Evolutionary conservation across 257 asterid species (phyloP).

Genomic region (Petunia secreta): DNA sequence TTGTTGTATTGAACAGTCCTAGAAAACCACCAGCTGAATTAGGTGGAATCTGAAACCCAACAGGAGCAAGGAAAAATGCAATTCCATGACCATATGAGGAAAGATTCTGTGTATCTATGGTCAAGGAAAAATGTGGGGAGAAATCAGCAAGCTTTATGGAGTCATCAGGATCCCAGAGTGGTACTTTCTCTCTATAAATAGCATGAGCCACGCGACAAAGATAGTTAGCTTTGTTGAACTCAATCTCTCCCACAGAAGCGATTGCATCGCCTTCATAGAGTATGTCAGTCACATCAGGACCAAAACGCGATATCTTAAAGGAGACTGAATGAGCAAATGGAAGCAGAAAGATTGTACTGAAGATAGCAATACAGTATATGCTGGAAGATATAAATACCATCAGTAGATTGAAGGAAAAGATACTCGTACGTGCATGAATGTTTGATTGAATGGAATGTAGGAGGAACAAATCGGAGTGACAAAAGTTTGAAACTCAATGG

Average conservation of each 20-base stretch:
- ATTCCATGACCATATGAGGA: slow-evolving; percentile 38
- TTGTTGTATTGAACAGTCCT: slow-evolving; percentile 40
- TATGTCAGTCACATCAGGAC: slow-evolving; percentile 29
- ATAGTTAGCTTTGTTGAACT: slow-evolving; percentile 23
- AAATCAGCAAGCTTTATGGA: slow-evolving; percentile 35
- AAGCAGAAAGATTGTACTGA: slow-evolving; percentile 14
- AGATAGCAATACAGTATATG: neutral
- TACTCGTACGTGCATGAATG: neutral
- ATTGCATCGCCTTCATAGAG: slow-evolving; percentile 42
- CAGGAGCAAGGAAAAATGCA: slow-evolving; percentile 46
- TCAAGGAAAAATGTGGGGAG: slow-evolving; percentile 40
- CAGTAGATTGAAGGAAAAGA: neutral
- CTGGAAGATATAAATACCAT: neutral
- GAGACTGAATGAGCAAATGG: slow-evolving; percentile 25
- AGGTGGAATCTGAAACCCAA: slow-evolving; percentile 40
- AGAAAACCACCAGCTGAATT: slow-evolving; percentile 52
- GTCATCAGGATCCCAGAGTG: slow-evolving; percentile 40
- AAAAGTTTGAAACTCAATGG: neutral
- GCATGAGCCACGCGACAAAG: slow-evolving; percentile 40
- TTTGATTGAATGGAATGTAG: no score
- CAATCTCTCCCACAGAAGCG: slow-evolving; percentile 30
- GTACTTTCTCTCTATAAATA: slow-evolving; percentile 34
- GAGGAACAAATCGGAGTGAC: neutral
- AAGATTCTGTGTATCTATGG: slow-evolving; percentile 28
- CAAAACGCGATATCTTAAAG: slow-evolving; percentile 32